These are phyloP conservation scores for Tylopilus rubrobrunneus DNA, from an alignment of 768 basidiomycete genomes.

Conservation along the genomic window DNA sequence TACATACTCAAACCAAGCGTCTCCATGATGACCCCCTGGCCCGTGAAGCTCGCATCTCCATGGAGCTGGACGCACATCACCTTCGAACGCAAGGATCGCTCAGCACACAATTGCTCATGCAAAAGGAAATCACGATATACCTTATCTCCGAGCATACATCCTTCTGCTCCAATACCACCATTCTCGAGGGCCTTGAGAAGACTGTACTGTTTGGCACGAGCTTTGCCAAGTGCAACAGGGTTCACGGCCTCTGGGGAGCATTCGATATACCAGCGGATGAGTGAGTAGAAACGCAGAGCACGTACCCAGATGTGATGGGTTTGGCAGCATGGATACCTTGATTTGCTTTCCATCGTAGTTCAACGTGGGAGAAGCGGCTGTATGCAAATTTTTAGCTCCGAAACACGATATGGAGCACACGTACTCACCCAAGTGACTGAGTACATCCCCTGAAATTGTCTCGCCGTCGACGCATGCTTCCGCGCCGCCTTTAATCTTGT, in stretches of 20 bases:
- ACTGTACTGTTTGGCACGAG: constrained; percentile 85
- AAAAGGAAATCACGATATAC: constrained; percentile 3
- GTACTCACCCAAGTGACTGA: constrained; percentile 72
- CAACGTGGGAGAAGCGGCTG: constrained; percentile 64
- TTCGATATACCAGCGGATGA: background rate
- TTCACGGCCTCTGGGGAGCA: constrained; percentile 69
- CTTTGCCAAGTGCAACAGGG: constrained; percentile 84
- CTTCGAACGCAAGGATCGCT: constrained; percentile 37
- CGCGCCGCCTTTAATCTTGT: constrained; percentile 80
- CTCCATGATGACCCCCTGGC: constrained; percentile 67
- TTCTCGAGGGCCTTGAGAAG: constrained; percentile 62
- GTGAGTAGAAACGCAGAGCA: constrained; percentile 1
- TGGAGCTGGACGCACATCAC: constrained; percentile 90
- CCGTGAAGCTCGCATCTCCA: constrained; percentile 88
- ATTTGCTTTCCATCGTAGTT: constrained; percentile 47
- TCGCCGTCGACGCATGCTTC: constrained; percentile 61
- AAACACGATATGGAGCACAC: background rate
- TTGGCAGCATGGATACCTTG: constrained; percentile 75
- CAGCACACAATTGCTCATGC: background rate
- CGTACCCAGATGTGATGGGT: constrained; percentile 71
- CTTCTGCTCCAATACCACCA: constrained; percentile 16
- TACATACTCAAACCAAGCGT: constrained; percentile 71
- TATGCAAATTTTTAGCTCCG: background rate
- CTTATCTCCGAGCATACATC: constrained; percentile 32
- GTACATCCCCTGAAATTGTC: constrained; percentile 75